A percentile compares a stretch with the other conserved stretches of the same genome.
Evolutionary conservation across 2,329 filamentous ascomycete species (phyloP).

Genomic region (Stemphylium lycopersici): DNA sequence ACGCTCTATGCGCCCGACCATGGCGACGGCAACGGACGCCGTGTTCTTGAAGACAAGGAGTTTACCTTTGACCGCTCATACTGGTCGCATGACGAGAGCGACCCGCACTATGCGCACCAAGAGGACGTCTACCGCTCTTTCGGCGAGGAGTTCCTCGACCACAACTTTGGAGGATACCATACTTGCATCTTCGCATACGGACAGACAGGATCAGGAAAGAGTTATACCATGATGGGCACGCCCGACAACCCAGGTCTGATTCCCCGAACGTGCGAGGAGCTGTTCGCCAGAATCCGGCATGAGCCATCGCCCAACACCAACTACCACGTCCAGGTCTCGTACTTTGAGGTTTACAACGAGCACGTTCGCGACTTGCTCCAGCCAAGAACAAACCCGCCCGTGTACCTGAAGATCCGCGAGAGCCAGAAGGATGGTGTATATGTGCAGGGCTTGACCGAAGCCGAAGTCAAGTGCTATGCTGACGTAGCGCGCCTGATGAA

Average conservation of each 20-base stretch:
- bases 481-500: conserved; percentile 94
- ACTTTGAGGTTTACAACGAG: conserved; percentile 99
- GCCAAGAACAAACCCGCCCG: conserved; percentile 76
- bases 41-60: conserved; percentile 80
- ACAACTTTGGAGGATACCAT: conserved; percentile 99
- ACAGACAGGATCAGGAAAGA: conserved; percentile 96
- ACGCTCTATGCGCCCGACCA: conserved; percentile 74
- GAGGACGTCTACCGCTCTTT: conserved; percentile 93
- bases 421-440: conserved; percentile 94
- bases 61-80: conserved; percentile 99
- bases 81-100: conserved; percentile 84
- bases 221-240: conserved; percentile 96
- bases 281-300: conserved; percentile 90
- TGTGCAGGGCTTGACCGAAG: conserved; percentile 93
- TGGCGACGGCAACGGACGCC: conserved; percentile 67
- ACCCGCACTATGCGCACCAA: conserved; percentile 88
- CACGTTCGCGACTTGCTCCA: conserved; percentile 93
- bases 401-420: conserved; percentile 97
- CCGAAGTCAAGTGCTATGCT: conserved; percentile 82
- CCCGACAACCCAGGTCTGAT: conserved; percentile 87
- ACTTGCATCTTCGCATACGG: conserved; percentile 99
- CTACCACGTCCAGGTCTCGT: conserved; percentile 96
- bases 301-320: conserved; percentile 89
- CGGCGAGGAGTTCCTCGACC: conserved; percentile 95
- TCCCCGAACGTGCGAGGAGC: conserved; percentile 90